Evolutionary conservation across 2,329 filamentous ascomycete genomes (phyloP).

Genomic region (Penicillium freii): DNA sequence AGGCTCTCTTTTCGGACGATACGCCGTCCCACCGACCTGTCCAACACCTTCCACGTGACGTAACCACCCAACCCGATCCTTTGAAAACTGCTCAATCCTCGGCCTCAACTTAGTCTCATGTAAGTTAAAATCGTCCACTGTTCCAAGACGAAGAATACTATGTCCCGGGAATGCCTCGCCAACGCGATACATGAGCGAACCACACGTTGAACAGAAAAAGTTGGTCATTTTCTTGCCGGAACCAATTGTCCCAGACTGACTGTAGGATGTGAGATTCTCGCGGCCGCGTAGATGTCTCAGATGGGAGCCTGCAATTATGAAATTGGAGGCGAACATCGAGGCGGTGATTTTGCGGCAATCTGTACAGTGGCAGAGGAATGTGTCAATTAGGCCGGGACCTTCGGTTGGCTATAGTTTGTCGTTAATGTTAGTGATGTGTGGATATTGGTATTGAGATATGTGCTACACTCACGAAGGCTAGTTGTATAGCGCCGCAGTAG

Average conservation of each 20-base stretch:
- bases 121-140: conserved; percentile 60
- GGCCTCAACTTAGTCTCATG: conserved; percentile 59
- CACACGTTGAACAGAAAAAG: conserved; percentile 60
- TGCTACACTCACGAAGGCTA: conserved; percentile 10
- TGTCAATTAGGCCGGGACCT: conserved; percentile 39
- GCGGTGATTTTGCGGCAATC: conserved; percentile 64
- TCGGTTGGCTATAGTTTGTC: conserved; percentile 9
- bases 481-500: conserved; percentile 16
- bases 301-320: conserved; percentile 49
- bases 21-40: conserved; percentile 24
- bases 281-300: conserved; percentile 53
- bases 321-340: conserved; percentile 62
- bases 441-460: neutral
- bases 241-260: conserved; percentile 49
- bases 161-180: conserved; percentile 45
- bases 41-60: conserved; percentile 35
- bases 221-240: conserved; percentile 58
- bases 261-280: conserved; percentile 50
- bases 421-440: neutral
- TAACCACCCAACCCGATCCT: conserved; percentile 55
- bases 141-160: conserved; percentile 57
- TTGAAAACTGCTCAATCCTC: conserved; percentile 52
- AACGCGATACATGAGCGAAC: conserved; percentile 60
- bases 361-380: conserved; percentile 60
- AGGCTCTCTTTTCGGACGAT: neutral